Evolutionary conservation across 139 green algal species (phyloP), one percentile per base, ranked within the genome.

Genomic region (Auxenochlorella protothecoides): DNA sequence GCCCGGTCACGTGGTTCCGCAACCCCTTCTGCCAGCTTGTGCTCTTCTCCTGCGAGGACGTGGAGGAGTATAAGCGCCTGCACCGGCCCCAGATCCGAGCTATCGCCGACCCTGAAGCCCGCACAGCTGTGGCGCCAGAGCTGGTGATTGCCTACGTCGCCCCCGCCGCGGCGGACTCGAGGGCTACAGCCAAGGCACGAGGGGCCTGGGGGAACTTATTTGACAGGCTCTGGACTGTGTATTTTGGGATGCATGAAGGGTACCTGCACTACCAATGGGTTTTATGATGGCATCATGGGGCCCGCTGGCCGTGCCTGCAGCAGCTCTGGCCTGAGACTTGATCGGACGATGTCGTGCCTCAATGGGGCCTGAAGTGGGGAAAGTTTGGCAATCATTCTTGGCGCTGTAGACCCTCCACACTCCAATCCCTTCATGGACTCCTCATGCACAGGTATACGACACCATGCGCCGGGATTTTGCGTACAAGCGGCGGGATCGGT

Each of bases 1-100:
- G 77, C 66, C 74, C 86, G 13, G 82, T 90, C 4, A 85, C 88
- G 5, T 95, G 89, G 89, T 94, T 93, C 75, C 80, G 89, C 27
- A 89, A 85, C 68, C 89, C 89, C 0, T 88, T 85, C 68, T 87
- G 75, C 5, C 76, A 88, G 16, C 60, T 94, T 3, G 73, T 94
- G 8, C 75, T 93, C 73, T 80, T 92, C 44, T 82, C 77, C 5
- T 86, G 76, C 15, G 76, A 85, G 3, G 89, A 94, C 59, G 56
- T 79, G 13, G 79, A 90, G 13, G 89, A 94, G n/a, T 95, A 94
- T 83, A 89, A 87, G 72, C 63, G 68, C 6, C 67, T 64, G 60
- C 44, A 79, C 52, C 71, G 80, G 16, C 51, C 54, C 44, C 77
- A 82, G 65, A 72, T 89, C 53, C 74, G 74, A 55, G 77, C 72